phyloP scores from a whole-genome alignment of 176 grass and related monocot genomes.

The Aegilops tauschii region DNA sequence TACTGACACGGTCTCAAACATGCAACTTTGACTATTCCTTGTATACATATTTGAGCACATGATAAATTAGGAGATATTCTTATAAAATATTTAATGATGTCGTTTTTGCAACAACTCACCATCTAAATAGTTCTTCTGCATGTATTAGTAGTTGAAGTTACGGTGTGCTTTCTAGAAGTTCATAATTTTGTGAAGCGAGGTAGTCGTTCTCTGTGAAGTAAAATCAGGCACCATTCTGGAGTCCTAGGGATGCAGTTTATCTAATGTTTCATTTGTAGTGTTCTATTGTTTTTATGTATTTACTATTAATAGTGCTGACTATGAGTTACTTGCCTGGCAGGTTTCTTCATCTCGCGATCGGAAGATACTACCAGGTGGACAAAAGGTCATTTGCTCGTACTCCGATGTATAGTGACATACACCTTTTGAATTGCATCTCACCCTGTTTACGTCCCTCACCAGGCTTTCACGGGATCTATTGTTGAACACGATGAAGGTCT shows the following conservation, averaged over 20 bases:
- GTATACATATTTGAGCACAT: not conserved
- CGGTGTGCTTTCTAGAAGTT: not conserved
- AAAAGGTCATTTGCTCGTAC: slow-evolving; percentile 34
- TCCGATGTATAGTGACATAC: not conserved
- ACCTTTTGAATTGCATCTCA: slow-evolving; percentile 4
- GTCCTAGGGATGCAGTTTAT: not conserved
- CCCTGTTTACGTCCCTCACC: not conserved
- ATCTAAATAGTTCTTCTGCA: not conserved
- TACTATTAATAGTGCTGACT: not conserved
- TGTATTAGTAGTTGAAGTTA: not conserved
- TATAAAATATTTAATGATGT: not conserved
- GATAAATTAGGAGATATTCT: not conserved
- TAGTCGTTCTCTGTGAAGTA: not conserved
- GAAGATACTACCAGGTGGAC: slow-evolving; percentile 45
- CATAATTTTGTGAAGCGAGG: not conserved
- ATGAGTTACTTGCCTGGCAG: slow-evolving; percentile 24
- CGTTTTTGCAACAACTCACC: not conserved
- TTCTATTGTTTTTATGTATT: not conserved
- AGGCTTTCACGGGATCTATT: slow-evolving; percentile 84
- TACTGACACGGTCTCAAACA: not conserved
- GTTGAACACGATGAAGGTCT: slow-evolving; percentile 62
- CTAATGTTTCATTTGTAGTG: not conserved
- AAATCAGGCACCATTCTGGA: slow-evolving; percentile 11
- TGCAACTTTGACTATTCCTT: not conserved
- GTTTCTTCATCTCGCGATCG: slow-evolving; percentile 30